Conservation (phyloP, 805 yeast genomes). For the Citeromyces matritensis region DNA sequence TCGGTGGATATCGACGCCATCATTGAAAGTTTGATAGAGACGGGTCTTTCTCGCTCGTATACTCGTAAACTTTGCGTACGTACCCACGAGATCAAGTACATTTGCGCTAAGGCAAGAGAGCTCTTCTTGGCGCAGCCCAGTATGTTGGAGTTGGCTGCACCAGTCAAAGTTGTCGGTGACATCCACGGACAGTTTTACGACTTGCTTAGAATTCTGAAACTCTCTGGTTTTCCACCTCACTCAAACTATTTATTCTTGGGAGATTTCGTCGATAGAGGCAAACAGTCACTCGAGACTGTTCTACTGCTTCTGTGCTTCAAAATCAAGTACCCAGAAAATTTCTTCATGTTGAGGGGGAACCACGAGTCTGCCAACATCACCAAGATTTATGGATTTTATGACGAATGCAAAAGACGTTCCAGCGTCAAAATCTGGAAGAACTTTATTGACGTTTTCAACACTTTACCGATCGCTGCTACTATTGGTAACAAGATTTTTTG, state of each 20-base stretch:
- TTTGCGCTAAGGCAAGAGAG: conserved; percentile 43
- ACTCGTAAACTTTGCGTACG: conserved; percentile 35
- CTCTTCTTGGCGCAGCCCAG: conserved; percentile 53
- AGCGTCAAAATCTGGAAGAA: conserved; percentile 31
- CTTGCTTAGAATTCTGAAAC: conserved; percentile 34
- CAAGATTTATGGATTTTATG: conserved; percentile 45
- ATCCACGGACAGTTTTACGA: conserved; percentile 58
- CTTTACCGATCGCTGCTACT: conserved; percentile 47
- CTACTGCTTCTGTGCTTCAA: conserved; percentile 34
- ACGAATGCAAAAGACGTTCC: conserved; percentile 42
- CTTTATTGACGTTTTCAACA: conserved; percentile 40
- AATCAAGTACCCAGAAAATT: conserved; percentile 44
- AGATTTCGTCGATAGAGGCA: conserved; percentile 46
- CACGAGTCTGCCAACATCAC: conserved; percentile 47
- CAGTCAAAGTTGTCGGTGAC: conserved; percentile 76
- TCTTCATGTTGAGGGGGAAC: conserved; percentile 44
- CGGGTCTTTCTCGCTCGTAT: conserved; percentile 26
- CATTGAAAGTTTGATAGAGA: conserved; percentile 41
- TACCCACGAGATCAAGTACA: conserved; percentile 35
- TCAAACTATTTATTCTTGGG: conserved; percentile 41
- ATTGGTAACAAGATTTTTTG: conserved; percentile 43
- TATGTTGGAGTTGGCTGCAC: conserved; percentile 51
- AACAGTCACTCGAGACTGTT: conserved; percentile 41
- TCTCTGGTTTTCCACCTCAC: conserved; percentile 46
- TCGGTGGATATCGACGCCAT: conserved; percentile 41